Percentiles rank a stretch among this genome's conserved stretches.
phyloP scores from a whole-genome alignment of 805 yeast species.

The Henningerozyma blattae region DNA sequence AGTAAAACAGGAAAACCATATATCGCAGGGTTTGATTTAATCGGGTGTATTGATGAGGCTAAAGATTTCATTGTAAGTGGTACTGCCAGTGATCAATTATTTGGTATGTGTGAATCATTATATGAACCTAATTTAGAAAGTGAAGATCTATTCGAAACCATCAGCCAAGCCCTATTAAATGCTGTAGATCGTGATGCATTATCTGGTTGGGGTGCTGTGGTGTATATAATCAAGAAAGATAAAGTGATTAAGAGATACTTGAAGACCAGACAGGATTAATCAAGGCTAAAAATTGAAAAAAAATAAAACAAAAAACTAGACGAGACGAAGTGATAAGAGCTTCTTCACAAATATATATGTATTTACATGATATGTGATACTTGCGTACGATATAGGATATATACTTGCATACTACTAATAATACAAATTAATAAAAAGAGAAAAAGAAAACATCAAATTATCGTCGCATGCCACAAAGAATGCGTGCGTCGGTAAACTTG shows the following conservation, averaged over 20 bases:
- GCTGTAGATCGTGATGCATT: conserved; percentile 97
- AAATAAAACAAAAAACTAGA: neutral
- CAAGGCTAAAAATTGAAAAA: neutral
- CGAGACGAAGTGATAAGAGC: too few relatives aligned
- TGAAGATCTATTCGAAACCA: conserved; percentile 91
- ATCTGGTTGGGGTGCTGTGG: conserved; percentile 98
- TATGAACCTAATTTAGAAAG: conserved; percentile 92
- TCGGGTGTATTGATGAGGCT: conserved; percentile 93
- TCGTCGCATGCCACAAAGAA: too few relatives aligned
- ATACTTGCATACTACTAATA: too few relatives aligned
- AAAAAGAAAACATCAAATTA: too few relatives aligned
- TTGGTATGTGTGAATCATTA: conserved; percentile 96
- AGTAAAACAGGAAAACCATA: conserved; percentile 76
- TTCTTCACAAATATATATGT: neutral
- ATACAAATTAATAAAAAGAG: neutral
- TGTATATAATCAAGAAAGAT: conserved; percentile 83
- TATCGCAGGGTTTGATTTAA: conserved; percentile 89
- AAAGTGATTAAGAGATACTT: conserved; percentile 77
- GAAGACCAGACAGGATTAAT: conserved; percentile 89
- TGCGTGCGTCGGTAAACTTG: too few relatives aligned
- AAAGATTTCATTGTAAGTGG: conserved; percentile 93
- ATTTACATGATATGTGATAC: neutral
- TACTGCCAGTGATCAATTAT: conserved; percentile 91
- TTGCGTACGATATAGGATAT: neutral
- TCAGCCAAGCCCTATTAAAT: conserved; percentile 82